Evolutionary conservation across 169 alveolate genomes (phyloP).

Genomic region (Babesia ovata): DNA sequence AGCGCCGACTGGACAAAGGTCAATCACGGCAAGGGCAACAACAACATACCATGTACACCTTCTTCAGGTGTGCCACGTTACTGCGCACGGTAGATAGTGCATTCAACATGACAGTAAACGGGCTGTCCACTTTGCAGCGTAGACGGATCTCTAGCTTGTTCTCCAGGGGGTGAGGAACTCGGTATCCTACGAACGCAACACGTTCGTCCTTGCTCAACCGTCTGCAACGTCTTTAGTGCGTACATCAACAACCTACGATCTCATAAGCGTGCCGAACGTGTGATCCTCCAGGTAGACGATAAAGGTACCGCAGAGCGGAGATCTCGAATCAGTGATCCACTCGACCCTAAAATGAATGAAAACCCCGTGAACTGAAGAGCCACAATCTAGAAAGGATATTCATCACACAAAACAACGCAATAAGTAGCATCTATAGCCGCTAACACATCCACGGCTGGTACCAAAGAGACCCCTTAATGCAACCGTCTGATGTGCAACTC

Average conservation of each 20-base stretch:
- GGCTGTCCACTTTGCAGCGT: conserved; percentile 52
- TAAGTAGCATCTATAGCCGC: neutral
- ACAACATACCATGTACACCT: conserved; percentile 53
- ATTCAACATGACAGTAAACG: conserved; percentile 52
- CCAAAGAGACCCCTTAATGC: neutral
- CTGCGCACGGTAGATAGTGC: conserved; percentile 40
- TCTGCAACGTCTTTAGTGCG: conserved; percentile 19
- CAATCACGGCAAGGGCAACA: neutral
- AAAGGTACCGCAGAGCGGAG: conserved; percentile 87
- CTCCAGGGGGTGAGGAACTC: conserved; percentile 92
- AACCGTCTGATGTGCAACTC: neutral
- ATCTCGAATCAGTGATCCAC: conserved; percentile 86
- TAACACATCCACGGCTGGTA: neutral
- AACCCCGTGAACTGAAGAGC: neutral
- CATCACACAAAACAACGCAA: neutral
- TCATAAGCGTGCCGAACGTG: conserved; percentile 87
- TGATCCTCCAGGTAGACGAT: conserved; percentile 90
- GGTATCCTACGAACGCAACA: conserved; percentile 90
- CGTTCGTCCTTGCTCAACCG: conserved; percentile 85
- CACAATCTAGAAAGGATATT: neutral
- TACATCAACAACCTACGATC: conserved; percentile 69
- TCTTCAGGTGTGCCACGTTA: conserved; percentile 51
- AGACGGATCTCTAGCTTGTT: conserved; percentile 60
- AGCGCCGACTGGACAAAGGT: conserved; percentile 7
- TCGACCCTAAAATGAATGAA: conserved; percentile 70